phyloP scores from a whole-genome alignment of 352 stramenopile species.

The Phytopythium oedochilum region DNA sequence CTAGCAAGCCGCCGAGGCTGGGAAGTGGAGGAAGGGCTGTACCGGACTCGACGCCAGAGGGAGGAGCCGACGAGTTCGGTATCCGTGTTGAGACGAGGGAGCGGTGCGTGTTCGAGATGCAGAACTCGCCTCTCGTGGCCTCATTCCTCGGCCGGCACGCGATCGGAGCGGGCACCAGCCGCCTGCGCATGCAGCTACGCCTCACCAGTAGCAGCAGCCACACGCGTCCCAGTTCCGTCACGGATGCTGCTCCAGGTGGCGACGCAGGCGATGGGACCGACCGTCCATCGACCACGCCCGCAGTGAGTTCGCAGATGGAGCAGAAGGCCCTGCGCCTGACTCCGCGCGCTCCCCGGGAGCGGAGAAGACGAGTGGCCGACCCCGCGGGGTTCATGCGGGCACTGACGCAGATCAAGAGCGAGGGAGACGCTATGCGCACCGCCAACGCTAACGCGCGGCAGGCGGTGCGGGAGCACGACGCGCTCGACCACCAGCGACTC shows the following conservation, averaged over 20 bases:
- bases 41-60: background rate
- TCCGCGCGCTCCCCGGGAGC: conserved; percentile 19
- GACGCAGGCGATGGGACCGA: background rate
- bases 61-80: conserved; percentile 13
- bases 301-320: conserved; percentile 14
- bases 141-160: conserved; percentile 49
- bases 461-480: conserved; percentile 24
- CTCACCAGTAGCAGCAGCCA: conserved; percentile 32
- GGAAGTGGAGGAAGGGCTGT: too few relatives aligned
- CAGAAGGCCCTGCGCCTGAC: conserved; percentile 44
- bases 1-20: background rate
- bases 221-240: background rate
- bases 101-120: conserved; percentile 54
- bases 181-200: conserved; percentile 48
- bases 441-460: conserved; percentile 42
- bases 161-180: conserved; percentile 37
- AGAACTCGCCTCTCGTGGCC: conserved; percentile 57
- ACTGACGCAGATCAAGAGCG: conserved; percentile 48
- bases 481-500: conserved; percentile 22
- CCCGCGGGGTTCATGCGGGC: conserved; percentile 42
- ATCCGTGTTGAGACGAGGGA: conserved; percentile 38
- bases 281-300: conserved; percentile 18
- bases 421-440: conserved; percentile 42
- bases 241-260: background rate
- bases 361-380: conserved; percentile 40